Percentiles rank a stretch among this genome's conserved stretches.
phyloP scores from a whole-genome alignment of 2,329 filamentous ascomycete genomes.

The Penicillium sp. region DNA sequence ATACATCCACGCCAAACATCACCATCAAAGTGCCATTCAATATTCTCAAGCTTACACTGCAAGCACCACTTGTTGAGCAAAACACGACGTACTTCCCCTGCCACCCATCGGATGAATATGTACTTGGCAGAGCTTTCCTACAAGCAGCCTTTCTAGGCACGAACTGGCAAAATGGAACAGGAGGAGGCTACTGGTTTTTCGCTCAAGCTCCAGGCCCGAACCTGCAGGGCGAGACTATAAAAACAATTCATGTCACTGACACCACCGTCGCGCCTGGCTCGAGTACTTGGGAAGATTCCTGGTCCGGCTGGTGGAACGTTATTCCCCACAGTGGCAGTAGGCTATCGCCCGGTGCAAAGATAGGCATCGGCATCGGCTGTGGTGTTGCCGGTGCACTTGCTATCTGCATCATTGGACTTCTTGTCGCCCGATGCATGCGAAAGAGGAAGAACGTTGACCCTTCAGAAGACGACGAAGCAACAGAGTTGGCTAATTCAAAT shows the following conservation, averaged over 20 bases:
- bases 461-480: not conserved
- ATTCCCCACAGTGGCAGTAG: not conserved
- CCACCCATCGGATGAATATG: constrained; percentile 3
- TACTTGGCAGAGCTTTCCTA: constrained; percentile 24
- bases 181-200: constrained; percentile 16
- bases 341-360: not conserved
- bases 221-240: not conserved
- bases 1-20: constrained; percentile 2
- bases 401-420: not conserved
- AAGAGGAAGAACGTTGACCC: not conserved
- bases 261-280: not conserved
- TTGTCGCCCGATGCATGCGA: not conserved
- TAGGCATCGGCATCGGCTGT: not conserved
- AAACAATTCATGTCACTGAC: not conserved
- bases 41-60: constrained; percentile 23
- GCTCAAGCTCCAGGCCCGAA: constrained; percentile 23
- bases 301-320: not conserved
- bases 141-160: constrained; percentile 26
- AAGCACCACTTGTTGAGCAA: constrained; percentile 11
- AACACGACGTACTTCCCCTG: constrained; percentile 24
- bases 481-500: not conserved
- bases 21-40: constrained; percentile 24
- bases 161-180: constrained; percentile 11
- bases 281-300: not conserved
- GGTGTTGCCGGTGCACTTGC: not conserved